Evolutionary conservation across 164 flowering plant species (phyloP), one percentile per base, ranked within the genome.

Genomic region (Warburgia ugandensis): DNA sequence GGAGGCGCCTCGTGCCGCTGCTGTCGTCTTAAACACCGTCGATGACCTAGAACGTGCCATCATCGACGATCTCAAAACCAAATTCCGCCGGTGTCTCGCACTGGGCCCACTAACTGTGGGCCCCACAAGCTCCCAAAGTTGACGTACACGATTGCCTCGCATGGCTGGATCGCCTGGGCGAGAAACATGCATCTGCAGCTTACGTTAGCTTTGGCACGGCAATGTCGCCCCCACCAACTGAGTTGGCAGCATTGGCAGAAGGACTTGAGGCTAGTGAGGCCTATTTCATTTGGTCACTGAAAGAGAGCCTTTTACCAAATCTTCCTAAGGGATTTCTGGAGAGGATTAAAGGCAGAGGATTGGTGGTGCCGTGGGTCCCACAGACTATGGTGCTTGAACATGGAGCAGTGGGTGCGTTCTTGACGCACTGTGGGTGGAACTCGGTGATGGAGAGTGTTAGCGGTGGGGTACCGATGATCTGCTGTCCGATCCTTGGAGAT

Each of bases 181-280:
- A 70, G 8, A 44, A 52, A 0, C 45, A 65, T 0, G 26, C 55
- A 1, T 71, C 87, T 0, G 86, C 80, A 1, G 80, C 58, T 1
- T 83, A 86, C 45, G 49, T 86, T 6, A 58, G 76, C 65, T 86
- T 83, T 31, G 94, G 94, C 4, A 56, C 81, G 0, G 58, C 63
- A 36, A 40, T 19, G 29, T 16, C 54, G 2, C 64, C 56, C 12
- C 63, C 64, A 5, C 59, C 76, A 0, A 0, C 37, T 1, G 76
- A 68, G 48, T 54, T 68, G 39, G 42, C 39, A 7, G 60, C 56
- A 3, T 51, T 72, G n/a, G 73, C 73, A 1, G 36, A 59, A 39
- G 76, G 63, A 1, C 19, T 72, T n/a, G 71, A 72, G 38, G 54
- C 33, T 31, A 65, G 66, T 42, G 68, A 46, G 23, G 55, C 20